Base-by-base conservation (phyloP, 306 rosid genomes). In the Cicer cuneatum region DNA sequence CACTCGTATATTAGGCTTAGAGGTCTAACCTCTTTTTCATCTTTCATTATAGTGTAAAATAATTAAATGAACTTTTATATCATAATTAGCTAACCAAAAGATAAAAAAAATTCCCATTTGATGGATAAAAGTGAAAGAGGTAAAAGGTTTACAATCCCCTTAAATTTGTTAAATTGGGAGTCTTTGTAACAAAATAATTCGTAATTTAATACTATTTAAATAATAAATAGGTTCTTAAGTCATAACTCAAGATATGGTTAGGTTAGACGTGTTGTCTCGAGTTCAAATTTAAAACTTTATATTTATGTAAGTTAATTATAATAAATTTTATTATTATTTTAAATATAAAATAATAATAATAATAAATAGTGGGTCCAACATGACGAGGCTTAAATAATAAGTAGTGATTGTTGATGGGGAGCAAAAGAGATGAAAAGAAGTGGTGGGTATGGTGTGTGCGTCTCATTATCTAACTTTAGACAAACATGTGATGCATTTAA, bases 401-500 rank as follows among this genome's bases (percentile, higher is more conserved):
- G 58, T 24, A 15, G 62, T 68, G 68, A 77, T 68, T 46, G 42
- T 57, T 6, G 66, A 77, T 69, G 70, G 47, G 62, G 15, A 13
- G 8, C 69, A 78, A 82, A 54, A 64, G 57, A 79, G 74, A 61
- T 79, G 53, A 60, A 65, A 51, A 29, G 59, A 52, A 73, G 74
- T 57, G n/a, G 13, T 37, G 40, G 67, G 66, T 24, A 81, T 38
- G 75, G 19, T 54, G 66, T 53, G 63, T 72, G 69, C 42, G 82
- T 65, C 62, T 73, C 86, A 77, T 79, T 72, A 75, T 72, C 51
- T 4, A 7, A 43, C 89, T 80, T 84, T 84, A 68, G 83, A 81
- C 84, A 85, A 83, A 79, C 87, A 67, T 79, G 89, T 73, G 86
- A 73, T 42, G 79, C 90, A 83, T 76, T 81, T 80, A 85, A 89